These are phyloP conservation scores for Mortierella claussenii DNA, from an alignment of 192 early-diverging fungal genomes.

Conservation along the genomic window DNA sequence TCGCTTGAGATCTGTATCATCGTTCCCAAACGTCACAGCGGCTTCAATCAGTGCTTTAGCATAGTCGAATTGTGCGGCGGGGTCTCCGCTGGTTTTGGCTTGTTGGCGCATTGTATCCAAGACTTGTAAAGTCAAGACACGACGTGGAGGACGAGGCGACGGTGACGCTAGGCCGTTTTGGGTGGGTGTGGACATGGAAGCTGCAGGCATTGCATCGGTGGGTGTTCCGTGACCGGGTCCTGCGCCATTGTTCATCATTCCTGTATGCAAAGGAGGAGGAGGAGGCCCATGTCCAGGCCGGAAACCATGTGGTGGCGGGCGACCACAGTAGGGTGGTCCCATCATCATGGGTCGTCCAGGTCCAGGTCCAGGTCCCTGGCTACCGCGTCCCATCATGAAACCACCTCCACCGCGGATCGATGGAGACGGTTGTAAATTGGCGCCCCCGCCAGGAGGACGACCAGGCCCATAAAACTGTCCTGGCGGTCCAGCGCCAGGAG, in stretches of 20 bases:
- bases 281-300: constrained; percentile 2
- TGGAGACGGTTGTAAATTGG: constrained; percentile 26
- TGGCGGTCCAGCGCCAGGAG: constrained; percentile 20
- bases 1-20: constrained; percentile 75
- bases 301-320: constrained; percentile 29
- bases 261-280: background rate
- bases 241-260: background rate
- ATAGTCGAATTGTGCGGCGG: constrained; percentile 82
- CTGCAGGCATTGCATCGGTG: background rate
- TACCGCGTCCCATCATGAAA: background rate
- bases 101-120: constrained; percentile 55
- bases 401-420: constrained; percentile 15
- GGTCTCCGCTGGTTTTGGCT: constrained; percentile 72
- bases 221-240: background rate
- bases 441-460: constrained; percentile 2
- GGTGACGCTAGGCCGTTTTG: too few relatives aligned
- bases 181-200: too few relatives aligned
- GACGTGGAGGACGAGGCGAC: too few relatives aligned
- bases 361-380: constrained; percentile 11
- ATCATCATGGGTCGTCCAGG: constrained; percentile 30
- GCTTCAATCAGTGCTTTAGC: constrained; percentile 88
- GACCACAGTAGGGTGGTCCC: constrained; percentile 21
- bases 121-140: constrained; percentile 33
- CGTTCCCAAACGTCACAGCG: constrained; percentile 70
- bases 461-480: constrained; percentile 27